These are phyloP conservation scores for Arxiozyma slooffiae DNA, from an alignment of 1,139 yeast genomes.

Conservation along the genomic window DNA sequence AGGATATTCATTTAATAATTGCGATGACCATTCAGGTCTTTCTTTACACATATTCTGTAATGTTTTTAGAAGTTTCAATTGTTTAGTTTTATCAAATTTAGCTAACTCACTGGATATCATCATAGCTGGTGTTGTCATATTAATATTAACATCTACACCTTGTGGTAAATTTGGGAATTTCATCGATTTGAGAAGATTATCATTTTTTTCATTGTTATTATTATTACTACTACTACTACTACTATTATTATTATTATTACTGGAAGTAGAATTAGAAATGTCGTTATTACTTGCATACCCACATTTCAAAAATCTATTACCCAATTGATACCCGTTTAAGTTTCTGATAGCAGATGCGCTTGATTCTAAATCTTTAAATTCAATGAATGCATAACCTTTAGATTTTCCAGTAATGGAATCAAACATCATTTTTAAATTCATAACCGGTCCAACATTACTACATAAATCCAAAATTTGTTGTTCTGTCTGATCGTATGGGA, in stretches of 20 bases:
- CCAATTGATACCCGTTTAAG: slow-evolving; percentile 68
- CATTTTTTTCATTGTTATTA: slow-evolving; percentile 6
- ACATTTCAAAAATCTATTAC: slow-evolving; percentile 63
- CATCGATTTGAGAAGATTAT: not conserved
- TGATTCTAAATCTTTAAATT: slow-evolving; percentile 65
- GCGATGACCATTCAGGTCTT: slow-evolving; percentile 55
- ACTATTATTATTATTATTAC: slow-evolving; percentile 4
- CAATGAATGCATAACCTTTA: slow-evolving; percentile 83
- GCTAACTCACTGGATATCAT: slow-evolving; percentile 48
- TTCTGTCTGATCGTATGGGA: slow-evolving; percentile 74
- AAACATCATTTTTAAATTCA: slow-evolving; percentile 62
- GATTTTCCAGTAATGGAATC: slow-evolving; percentile 87
- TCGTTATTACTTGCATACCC: slow-evolving; percentile 43
- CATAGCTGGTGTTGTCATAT: slow-evolving; percentile 51
- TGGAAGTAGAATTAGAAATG: slow-evolving; percentile 9
- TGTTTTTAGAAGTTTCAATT: slow-evolving; percentile 38
- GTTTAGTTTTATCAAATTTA: slow-evolving; percentile 34
- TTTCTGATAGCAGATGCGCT: slow-evolving; percentile 89
- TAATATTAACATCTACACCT: slow-evolving; percentile 48
- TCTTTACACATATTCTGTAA: slow-evolving; percentile 55
- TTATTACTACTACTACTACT: slow-evolving; percentile 8
- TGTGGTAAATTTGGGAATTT: slow-evolving; percentile 37
- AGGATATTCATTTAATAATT: slow-evolving; percentile 59
- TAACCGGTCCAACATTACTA: slow-evolving; percentile 63
- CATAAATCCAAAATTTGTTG: slow-evolving; percentile 57